phyloP scores from a whole-genome alignment of 139 green algal genomes.

The Mychonastes homosphaera region DNA sequence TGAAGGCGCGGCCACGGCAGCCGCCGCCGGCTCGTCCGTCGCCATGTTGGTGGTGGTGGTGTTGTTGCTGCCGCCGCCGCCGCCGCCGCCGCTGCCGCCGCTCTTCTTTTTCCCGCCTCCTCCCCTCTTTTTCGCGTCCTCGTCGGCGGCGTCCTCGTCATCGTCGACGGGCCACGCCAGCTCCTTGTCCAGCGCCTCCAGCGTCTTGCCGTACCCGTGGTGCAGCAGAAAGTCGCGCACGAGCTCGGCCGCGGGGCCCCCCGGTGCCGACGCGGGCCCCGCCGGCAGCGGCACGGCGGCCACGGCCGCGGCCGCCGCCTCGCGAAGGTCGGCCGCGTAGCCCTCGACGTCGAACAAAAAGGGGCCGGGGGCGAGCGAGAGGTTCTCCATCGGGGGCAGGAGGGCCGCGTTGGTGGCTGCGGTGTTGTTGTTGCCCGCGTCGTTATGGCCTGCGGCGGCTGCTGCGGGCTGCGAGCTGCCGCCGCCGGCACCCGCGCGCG shows the following conservation, averaged over 20 bases:
- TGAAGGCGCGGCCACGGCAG: not conserved
- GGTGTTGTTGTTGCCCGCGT: not conserved
- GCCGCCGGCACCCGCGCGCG: not conserved
- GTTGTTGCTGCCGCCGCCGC: not conserved
- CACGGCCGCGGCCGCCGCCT: constrained; percentile 12
- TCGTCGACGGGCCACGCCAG: constrained; percentile 19
- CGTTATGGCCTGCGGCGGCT: not conserved
- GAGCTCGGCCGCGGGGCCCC: constrained; percentile 46
- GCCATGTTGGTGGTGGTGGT: not conserved
- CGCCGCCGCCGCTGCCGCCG: too few species aligned
- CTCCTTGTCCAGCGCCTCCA: constrained; percentile 53
- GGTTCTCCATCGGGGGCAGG: not conserved
- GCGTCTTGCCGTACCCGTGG: constrained; percentile 65
- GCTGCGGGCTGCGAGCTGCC: not conserved
- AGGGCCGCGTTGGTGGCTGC: not conserved
- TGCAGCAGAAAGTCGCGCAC: constrained; percentile 69
- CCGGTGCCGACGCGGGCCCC: too few species aligned
- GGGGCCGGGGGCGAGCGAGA: not conserved
- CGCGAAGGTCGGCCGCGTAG: not conserved
- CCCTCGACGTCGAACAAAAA: not conserved
- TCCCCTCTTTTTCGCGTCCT: not conserved
- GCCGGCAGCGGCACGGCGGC: too few species aligned
- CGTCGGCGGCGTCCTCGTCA: not conserved
- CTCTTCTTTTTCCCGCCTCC: not conserved
- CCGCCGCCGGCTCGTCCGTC: not conserved